Percentiles rank a stretch among this genome's conserved stretches.
These are phyloP conservation scores for Boletus vermiculosoides DNA, from an alignment of 768 basidiomycete genomes.

Conservation along the genomic window DNA sequence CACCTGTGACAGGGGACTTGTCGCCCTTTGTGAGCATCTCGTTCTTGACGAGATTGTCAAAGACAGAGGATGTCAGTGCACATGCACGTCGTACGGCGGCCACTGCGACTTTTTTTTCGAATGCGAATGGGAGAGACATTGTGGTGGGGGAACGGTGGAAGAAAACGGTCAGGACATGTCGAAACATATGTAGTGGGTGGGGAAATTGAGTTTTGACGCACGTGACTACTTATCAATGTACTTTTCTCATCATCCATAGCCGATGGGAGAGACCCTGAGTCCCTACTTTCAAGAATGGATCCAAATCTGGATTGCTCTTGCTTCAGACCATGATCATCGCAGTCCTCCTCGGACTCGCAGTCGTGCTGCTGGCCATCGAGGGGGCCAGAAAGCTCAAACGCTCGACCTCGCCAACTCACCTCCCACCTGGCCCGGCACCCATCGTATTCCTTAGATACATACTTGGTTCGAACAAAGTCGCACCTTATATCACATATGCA, in stretches of 20 bases:
- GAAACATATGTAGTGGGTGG: conserved; percentile 6
- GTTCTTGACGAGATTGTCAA: conserved; percentile 77
- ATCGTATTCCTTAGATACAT: conserved; percentile 19
- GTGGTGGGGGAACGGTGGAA: conserved; percentile 6
- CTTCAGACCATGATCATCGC: not conserved
- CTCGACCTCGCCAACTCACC: not conserved
- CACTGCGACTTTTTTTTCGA: conserved; percentile 80
- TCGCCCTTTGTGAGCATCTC: conserved; percentile 90
- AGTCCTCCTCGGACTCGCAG: not conserved
- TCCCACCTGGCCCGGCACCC: conserved; percentile 19
- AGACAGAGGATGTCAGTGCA: conserved; percentile 78
- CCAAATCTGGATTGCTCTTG: not conserved
- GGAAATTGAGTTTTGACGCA: not conserved
- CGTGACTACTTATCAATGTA: conserved; percentile 1
- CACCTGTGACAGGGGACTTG: conserved; percentile 89
- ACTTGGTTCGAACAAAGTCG: conserved; percentile 5
- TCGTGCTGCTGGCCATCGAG: not conserved
- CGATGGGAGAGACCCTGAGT: not conserved
- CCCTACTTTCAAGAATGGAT: too few relatives aligned
- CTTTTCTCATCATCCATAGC: not conserved
- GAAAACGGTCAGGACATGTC: conserved; percentile 10
- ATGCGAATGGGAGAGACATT: conserved; percentile 56
- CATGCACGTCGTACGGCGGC: conserved; percentile 88
- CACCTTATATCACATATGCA: conserved; percentile 15
- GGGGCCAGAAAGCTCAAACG: not conserved